These are phyloP conservation scores for Cyclotella cryptica DNA, from an alignment of 108 stramenopile genomes.

Conservation along the genomic window DNA sequence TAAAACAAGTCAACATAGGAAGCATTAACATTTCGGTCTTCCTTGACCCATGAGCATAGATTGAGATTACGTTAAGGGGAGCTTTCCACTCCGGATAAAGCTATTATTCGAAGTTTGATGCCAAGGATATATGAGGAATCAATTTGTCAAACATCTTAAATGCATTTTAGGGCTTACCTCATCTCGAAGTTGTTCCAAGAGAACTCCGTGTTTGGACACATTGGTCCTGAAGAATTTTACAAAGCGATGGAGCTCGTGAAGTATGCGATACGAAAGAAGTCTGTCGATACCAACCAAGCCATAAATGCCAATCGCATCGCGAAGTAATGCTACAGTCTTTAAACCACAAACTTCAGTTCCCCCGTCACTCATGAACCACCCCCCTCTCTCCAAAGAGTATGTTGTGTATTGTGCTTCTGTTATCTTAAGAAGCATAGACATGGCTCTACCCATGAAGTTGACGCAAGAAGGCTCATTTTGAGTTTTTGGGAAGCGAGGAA, in stretches of 20 bases:
- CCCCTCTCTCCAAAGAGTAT: conserved; percentile 57
- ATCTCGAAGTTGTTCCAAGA: conserved; percentile 52
- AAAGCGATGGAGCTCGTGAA: conserved; percentile 57
- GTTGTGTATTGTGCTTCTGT: conserved; percentile 55
- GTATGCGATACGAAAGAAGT: conserved; percentile 58
- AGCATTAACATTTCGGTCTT: conserved; percentile 65
- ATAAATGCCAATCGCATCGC: conserved; percentile 56
- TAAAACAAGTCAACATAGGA: conserved; percentile 60
- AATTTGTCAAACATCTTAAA: background rate
- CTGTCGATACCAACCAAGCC: conserved; percentile 66
- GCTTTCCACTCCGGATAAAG: conserved; percentile 55
- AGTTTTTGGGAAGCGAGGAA: conserved; percentile 53
- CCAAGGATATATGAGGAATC: background rate
- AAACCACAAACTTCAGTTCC: conserved; percentile 54
- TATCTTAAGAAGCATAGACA: conserved; percentile 53
- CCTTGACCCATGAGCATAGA: conserved; percentile 54
- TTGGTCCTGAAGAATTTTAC: conserved; percentile 52
- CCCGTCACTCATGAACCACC: conserved; percentile 56
- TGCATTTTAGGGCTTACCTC: conserved; percentile 19
- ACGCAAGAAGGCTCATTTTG: conserved; percentile 45
- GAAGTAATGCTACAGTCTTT: conserved; percentile 39
- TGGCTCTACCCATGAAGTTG: conserved; percentile 67
- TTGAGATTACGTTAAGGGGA: conserved; percentile 31
- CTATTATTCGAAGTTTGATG: conserved; percentile 1
- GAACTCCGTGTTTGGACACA: conserved; percentile 38